Percentiles rank a stretch among this genome's conserved stretches.
These are phyloP conservation scores for Apiospora malaysiana DNA, from an alignment of 2,329 filamentous ascomycete genomes.

Conservation along the genomic window DNA sequence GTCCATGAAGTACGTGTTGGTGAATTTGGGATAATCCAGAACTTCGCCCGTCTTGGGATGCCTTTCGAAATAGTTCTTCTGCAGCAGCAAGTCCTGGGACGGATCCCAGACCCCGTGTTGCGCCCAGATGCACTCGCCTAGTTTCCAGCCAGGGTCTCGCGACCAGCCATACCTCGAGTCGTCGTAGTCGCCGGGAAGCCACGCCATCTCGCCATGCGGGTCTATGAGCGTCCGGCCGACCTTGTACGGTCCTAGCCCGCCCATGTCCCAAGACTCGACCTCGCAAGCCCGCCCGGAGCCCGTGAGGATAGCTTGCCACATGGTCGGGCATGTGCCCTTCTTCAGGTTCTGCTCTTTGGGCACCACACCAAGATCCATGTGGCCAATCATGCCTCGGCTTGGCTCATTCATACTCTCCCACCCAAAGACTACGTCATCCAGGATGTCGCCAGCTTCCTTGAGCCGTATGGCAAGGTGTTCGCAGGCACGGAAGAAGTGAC, in stretches of 20 bases:
- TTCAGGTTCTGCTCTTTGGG: constrained; percentile 89
- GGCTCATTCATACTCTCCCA: constrained; percentile 98
- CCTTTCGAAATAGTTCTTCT: constrained; percentile 87
- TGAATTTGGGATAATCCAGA: constrained; percentile 85
- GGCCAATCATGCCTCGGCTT: constrained; percentile 84
- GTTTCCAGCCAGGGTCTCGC: constrained; percentile 83
- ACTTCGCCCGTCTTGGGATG: constrained; percentile 75
- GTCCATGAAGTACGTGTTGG: constrained; percentile 89
- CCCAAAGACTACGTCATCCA: constrained; percentile 86
- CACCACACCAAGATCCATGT: constrained; percentile 79
- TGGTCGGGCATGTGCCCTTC: constrained; percentile 90
- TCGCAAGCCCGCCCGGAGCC: constrained; percentile 92
- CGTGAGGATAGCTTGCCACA: constrained; percentile 90
- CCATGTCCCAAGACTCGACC: constrained; percentile 92
- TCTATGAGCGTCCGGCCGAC: constrained; percentile 84
- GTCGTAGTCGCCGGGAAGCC: constrained; percentile 83
- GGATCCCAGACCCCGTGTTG: constrained; percentile 97
- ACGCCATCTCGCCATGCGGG: constrained; percentile 82
- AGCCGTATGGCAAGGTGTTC: constrained; percentile 83
- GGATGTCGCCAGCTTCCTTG: constrained; percentile 86
- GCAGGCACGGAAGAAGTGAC: constrained; percentile 82
- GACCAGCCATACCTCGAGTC: constrained; percentile 91
- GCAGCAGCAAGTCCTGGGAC: constrained; percentile 74
- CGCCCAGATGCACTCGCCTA: constrained; percentile 96
- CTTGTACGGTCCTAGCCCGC: constrained; percentile 89